Evolutionary conservation across 2,329 filamentous ascomycete genomes (phyloP), one percentile per base, ranked within the genome.

Genomic region (Exutisphaerella laricina): DNA sequence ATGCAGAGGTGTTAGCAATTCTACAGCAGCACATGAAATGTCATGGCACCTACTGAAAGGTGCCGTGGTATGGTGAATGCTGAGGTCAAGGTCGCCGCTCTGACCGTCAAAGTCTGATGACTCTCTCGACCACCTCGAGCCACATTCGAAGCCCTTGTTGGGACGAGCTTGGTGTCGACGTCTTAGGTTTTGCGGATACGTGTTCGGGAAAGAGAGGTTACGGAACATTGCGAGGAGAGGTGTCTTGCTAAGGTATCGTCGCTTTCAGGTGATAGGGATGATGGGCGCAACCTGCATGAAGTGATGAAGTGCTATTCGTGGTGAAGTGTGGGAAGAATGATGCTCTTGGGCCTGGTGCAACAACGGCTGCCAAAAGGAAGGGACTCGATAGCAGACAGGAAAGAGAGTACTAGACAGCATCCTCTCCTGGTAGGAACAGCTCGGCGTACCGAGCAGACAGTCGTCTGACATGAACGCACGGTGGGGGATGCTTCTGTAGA

Each of bases 21-120:
- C 1, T 9, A 12, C 3, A n/a, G 4, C 13, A 14, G 33, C 14
- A 2, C 32, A n/a, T n/a, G n/a, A n/a, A n/a, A 26, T 9, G 6
- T 10, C 8, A 8, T 34, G 5, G n/a, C 10, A 49, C 52, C 30
- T 41, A 59, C 56, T 51, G 41, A 33, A 56, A 5, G 39, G 45
- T 31, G 36, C 30, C 5, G 28, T 35, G 16, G 55, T 48, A 29
- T 55, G 49, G 35, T 58, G 58, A 13, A 61, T 53, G 52, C 58
- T 60, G 30, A 59, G 43, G 32, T 59, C 54, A 13, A 58, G 53
- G 20, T 36, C 39, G 22, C 45, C 38, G 20, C 33, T 28, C 6
- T 21, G 34, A 5, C 29, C 26, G n/a, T 49, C 43, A n/a, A 37
- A 36, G 13, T 35, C 41, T 12, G 43, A 39, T 22, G 39, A 48